Evolutionary conservation across 768 basidiomycete genomes (phyloP), one percentile per base, ranked within the genome.

Genomic region (Rhodotorula kratochvilovae): DNA sequence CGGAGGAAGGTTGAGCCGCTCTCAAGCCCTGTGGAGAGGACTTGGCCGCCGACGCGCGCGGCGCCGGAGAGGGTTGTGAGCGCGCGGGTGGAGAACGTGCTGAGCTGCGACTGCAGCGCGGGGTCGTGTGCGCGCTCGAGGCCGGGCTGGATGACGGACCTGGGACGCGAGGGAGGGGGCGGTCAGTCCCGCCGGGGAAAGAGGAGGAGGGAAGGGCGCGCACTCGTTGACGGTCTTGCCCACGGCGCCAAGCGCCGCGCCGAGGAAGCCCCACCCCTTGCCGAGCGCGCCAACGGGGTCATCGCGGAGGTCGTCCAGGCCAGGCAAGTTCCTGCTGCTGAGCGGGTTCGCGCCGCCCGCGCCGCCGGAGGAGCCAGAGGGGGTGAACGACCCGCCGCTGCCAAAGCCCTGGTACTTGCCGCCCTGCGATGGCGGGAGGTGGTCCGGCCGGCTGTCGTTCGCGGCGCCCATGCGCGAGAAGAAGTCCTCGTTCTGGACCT

Each of bases 241-340:
- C 29, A 93, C 93, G 61, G 88, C 90, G 1, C 82, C 85, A 23
- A 98, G 88, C 45, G 88, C 92, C 1, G 90, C 85, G 39, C 91
- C 89, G 78, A 99, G 89, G n/a, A 98, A 81, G 35, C 92, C 91
- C 96, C 96, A 98, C 56, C 94, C 92, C 82, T 97, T 97, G 77
- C 86, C 86, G 23, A 97, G 81, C 0, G 95, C 94, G 16, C 86
- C 87, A 48, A 89, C 80, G 0, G 95, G 95, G 78, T 92, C 91
- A 56, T 89, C 86, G 79, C 95, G 91, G 42, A 98, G 81, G 29
- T 99, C 94, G 53, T 83, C 80, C 5, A 97, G 79, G 0, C 87
- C 85, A 0, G 95, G 95, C 19, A 89, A 88, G 45, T 88, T 86
- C 17, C 88, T 86, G 39, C 91, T 93, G 7, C 91, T 91, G 4